These are phyloP conservation scores for Parasarocladium wereldwijsianum DNA, from an alignment of 2,329 filamentous ascomycete species.

Conservation along the genomic window DNA sequence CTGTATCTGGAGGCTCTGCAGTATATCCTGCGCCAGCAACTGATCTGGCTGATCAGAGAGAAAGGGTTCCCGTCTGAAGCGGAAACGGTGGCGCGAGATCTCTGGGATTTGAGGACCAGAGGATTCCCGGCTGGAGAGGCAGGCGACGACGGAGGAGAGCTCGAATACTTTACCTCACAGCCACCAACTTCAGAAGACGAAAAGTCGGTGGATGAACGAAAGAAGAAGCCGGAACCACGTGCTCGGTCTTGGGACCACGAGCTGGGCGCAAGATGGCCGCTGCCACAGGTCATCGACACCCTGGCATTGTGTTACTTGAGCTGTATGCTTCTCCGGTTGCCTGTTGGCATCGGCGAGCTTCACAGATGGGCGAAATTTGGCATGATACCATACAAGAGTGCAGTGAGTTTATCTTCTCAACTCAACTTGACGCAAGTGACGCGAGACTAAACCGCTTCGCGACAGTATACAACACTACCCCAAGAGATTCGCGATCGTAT, in stretches of 20 bases:
- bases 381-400: conserved; percentile 57
- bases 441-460: conserved; percentile 4
- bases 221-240: conserved; percentile 1
- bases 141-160: conserved; percentile 11
- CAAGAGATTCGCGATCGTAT: conserved; percentile 50
- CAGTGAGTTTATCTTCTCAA: conserved; percentile 28
- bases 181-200: conserved; percentile 4
- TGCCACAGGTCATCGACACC: conserved; percentile 60
- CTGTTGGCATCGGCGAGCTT: conserved; percentile 62
- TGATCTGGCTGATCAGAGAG: conserved; percentile 54
- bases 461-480: conserved; percentile 41
- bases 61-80: conserved; percentile 57
- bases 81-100: conserved; percentile 64
- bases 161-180: no score
- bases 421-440: no score
- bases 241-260: conserved; percentile 15
- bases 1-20: conserved; percentile 78
- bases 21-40: conserved; percentile 69
- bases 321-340: conserved; percentile 58
- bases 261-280: conserved; percentile 30
- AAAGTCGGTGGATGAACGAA: not conserved
- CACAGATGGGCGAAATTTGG: conserved; percentile 51
- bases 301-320: conserved; percentile 70
- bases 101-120: conserved; percentile 63
- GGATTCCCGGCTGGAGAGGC: conserved; percentile 16